phyloP scores from a whole-genome alignment of 495 filamentous ascomycete genomes.

The Daldinia caldariorum region DNA sequence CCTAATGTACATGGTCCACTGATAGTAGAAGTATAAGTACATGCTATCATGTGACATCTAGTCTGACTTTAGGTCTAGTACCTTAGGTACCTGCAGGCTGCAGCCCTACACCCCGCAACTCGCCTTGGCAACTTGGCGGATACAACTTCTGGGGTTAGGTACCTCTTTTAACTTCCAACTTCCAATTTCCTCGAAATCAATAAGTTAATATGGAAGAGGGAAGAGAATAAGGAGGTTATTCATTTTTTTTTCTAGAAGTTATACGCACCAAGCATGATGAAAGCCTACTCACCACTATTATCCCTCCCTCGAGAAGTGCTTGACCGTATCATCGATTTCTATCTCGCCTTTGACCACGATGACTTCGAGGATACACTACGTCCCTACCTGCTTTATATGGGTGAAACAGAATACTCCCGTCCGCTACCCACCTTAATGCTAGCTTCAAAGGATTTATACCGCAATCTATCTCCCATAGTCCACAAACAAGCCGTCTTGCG shows the following conservation, averaged over 20 bases:
- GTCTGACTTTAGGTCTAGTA: no score
- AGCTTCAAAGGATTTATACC: slow-evolving; percentile 37
- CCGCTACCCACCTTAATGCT: slow-evolving; percentile 43
- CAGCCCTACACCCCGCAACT: slow-evolving; percentile 6
- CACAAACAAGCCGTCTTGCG: slow-evolving; percentile 39
- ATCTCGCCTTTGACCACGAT: slow-evolving; percentile 36
- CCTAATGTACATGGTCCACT: no score
- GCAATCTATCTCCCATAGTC: slow-evolving; percentile 32
- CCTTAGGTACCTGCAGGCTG: no score
- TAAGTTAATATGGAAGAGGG: neutral
- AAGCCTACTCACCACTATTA: slow-evolving; percentile 35
- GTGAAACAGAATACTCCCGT: slow-evolving; percentile 18
- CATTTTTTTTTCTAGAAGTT: neutral
- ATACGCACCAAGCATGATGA: slow-evolving; percentile 11
- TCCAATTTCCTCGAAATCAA: neutral
- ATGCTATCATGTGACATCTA: no score
- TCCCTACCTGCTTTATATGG: slow-evolving; percentile 39
- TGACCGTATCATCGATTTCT: slow-evolving; percentile 46
- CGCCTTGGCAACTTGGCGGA: neutral
- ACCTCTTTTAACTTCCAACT: neutral
- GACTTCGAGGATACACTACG: slow-evolving; percentile 44
- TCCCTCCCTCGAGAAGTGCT: slow-evolving; percentile 45
- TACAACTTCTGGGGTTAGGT: no score
- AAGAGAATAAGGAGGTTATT: neutral
- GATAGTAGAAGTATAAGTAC: no score